Base-by-base conservation (phyloP, 2,329 filamentous ascomycete genomes). In the Claviceps pazoutovae region DNA sequence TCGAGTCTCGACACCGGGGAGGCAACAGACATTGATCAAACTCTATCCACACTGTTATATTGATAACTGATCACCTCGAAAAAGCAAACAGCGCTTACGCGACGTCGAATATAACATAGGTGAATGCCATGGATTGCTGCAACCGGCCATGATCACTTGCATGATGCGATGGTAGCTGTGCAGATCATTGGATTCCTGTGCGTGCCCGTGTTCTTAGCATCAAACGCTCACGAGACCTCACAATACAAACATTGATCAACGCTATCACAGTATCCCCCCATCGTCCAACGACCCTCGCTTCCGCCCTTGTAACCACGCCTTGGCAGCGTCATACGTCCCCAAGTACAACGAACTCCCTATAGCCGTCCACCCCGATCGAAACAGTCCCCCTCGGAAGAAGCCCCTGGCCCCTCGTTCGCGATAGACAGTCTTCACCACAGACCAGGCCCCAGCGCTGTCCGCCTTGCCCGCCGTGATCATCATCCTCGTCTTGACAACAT, bases 401-500 rank as follows among this genome's bases (percentile, higher is more conserved):
- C 88, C 89, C 53, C 71, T 79, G 1, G 87, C 57, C 1, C 89
- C 90, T 57, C 81, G 76, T 55, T 86, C 78, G 0, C 65, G 66
- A 51, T 84, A 72, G 14, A 95, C 77, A 56, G 84, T 74, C 56
- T 71, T 74, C 4, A 82, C 80, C 49, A 93, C 79, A 44, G 72
- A 71, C 57, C 82, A 69, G 8, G 78, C 73, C 38, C 75, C 68
- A 17, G 46, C 13, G 21, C 30, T 13, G 2, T 43, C 17, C 7
- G 34, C 21, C 21, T 8, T 41, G 30, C 71, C 73, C 1, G 81
- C 81, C 34, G 76, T 74, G 26, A 95, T 72, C 89, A 95, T 95
- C 68, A 95, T 85, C 48, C 87, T 72, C 56, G 89, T 95, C 72
- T 95, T 95, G 23, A 95, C 78, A 9, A 95, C 88, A 66, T 95